phyloP scores from a whole-genome alignment of 2,329 filamentous ascomycete genomes.

The Aspergillus sp. region DNA sequence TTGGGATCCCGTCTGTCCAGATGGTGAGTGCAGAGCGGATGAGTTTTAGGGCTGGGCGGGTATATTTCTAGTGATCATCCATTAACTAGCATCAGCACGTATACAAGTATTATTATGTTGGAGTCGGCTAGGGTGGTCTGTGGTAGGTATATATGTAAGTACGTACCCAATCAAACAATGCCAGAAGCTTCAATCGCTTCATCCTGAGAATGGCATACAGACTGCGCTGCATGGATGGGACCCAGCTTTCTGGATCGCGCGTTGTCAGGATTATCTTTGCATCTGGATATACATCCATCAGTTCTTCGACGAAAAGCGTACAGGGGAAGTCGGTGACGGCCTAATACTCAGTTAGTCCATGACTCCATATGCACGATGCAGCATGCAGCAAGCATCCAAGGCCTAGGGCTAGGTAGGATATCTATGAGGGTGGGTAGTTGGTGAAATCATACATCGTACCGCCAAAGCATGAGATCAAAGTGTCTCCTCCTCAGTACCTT shows the following conservation, averaged over 20 bases:
- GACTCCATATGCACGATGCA: no score
- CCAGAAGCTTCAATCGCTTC: not conserved
- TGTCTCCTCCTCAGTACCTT: constrained; percentile 1
- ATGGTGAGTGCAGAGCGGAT: not conserved
- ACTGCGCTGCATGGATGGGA: not conserved
- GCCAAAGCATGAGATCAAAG: constrained; percentile 9
- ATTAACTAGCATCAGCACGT: no score
- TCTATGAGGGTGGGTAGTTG: no score
- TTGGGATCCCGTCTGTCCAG: not conserved
- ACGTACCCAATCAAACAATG: not conserved
- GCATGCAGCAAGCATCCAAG: no score
- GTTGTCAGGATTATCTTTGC: constrained; percentile 20
- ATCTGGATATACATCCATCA: constrained; percentile 20
- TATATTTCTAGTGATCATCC: not conserved
- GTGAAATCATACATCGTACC: constrained; percentile 3
- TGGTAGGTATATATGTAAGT: not conserved
- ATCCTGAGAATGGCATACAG: constrained; percentile 9
- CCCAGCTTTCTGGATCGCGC: constrained; percentile 7
- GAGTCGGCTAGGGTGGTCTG: no score
- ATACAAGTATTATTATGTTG: no score
- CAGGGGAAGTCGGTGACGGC: constrained; percentile 16
- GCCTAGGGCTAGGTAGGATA: no score
- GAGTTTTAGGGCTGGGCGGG: not conserved
- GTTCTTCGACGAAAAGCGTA: constrained; percentile 17
- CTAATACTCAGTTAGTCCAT: not conserved